Percentiles rank a stretch among this genome's conserved stretches.
Evolutionary conservation across 305 asterid genomes (phyloP).

Genomic region (Solanum hybrid): DNA sequence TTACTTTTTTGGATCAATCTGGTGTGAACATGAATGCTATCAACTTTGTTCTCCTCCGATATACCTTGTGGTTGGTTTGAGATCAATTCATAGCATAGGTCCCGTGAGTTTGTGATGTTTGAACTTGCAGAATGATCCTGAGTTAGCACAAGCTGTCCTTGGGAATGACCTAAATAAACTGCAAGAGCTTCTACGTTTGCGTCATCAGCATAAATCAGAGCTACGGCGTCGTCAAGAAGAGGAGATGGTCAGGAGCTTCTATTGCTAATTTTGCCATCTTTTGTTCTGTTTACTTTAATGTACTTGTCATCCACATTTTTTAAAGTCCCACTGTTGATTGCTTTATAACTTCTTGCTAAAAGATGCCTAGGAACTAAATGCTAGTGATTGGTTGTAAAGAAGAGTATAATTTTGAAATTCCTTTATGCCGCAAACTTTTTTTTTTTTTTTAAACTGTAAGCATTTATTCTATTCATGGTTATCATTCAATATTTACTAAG

Average conservation of each 20-base stretch:
- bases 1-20: background rate
- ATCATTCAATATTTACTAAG: background rate
- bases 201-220: constrained; percentile 61
- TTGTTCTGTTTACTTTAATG: background rate
- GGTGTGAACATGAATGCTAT: background rate
- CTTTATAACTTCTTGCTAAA: background rate
- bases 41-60: background rate
- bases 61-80: background rate
- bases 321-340: background rate
- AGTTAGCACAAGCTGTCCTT: constrained; percentile 81
- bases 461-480: background rate
- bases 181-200: constrained; percentile 72
- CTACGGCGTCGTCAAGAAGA: constrained; percentile 71
- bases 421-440: background rate
- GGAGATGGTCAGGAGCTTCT: constrained; percentile 58
- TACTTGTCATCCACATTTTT: background rate
- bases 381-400: background rate
- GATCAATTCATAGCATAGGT: background rate
- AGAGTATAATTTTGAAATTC: background rate
- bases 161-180: constrained; percentile 77
- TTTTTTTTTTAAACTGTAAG: background rate
- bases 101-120: constrained; percentile 18
- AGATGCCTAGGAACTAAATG: background rate
- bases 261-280: background rate
- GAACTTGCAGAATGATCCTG: constrained; percentile 72